A percentile compares a stretch with the other conserved stretches of the same genome.
These are phyloP conservation scores for Scleroderma bovista DNA, from an alignment of 768 basidiomycete species.

Conservation along the genomic window DNA sequence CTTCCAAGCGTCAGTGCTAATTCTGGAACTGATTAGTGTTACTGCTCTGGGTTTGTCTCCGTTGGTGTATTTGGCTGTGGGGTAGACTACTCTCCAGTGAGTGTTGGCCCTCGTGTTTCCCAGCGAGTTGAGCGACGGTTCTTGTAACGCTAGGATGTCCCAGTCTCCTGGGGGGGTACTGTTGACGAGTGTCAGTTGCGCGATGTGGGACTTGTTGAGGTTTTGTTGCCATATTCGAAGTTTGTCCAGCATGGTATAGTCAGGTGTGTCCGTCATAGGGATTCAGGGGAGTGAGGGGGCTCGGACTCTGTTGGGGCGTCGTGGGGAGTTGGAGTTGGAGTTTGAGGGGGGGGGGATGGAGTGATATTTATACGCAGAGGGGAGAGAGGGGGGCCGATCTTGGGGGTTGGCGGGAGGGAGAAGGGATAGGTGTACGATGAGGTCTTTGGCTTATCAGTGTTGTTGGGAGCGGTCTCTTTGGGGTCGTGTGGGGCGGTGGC, in stretches of 20 bases:
- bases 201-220: constrained; percentile 16
- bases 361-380: too few relatives aligned
- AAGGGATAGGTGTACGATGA: too few relatives aligned
- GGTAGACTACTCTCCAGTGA: constrained; percentile 17
- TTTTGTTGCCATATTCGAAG: constrained; percentile 27
- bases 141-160: constrained; percentile 35
- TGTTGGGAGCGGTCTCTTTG: too few relatives aligned
- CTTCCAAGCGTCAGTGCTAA: constrained; percentile 6
- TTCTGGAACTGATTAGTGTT: constrained; percentile 2
- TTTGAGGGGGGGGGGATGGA: too few relatives aligned
- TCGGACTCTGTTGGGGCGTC: not conserved
- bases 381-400: too few relatives aligned
- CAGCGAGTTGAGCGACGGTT: constrained; percentile 29
- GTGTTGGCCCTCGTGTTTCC: constrained; percentile 8
- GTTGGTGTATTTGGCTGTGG: constrained; percentile 2
- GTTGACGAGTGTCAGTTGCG: constrained; percentile 10
- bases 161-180: constrained; percentile 3
- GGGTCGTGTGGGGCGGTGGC: too few relatives aligned
- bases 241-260: not conserved
- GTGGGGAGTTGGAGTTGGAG: too few relatives aligned
- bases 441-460: not conserved
- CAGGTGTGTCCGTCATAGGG: not conserved
- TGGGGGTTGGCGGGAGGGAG: too few relatives aligned
- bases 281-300: not conserved
- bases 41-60: constrained; percentile 6